phyloP scores from a whole-genome alignment of 1,284 basidiomycete species.

The Leccinum fuscescens region DNA sequence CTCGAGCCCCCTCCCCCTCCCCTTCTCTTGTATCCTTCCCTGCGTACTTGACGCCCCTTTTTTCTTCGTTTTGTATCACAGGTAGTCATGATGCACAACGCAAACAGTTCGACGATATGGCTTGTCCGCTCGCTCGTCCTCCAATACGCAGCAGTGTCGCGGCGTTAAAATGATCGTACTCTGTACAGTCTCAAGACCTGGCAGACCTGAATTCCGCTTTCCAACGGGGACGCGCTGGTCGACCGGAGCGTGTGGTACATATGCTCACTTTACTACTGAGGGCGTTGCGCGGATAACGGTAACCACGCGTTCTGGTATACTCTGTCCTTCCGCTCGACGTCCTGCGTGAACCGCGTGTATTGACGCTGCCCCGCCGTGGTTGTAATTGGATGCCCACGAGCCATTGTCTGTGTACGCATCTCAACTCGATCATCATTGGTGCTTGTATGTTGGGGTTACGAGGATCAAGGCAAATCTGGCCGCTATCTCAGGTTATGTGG shows the following conservation, averaged over 20 bases:
- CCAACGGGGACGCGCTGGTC: slow-evolving; percentile 12
- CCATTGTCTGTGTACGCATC: too few species aligned
- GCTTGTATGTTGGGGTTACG: too few species aligned
- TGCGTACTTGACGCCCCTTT: neutral
- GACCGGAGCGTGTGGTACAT: slow-evolving; percentile 33
- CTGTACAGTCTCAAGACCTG: slow-evolving; percentile 34
- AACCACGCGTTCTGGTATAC: slow-evolving; percentile 20
- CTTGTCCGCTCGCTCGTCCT: slow-evolving; percentile 39
- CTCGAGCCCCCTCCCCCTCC: too few species aligned
- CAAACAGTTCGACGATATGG: slow-evolving; percentile 35
- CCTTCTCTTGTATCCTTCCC: neutral
- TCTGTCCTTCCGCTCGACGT: too few species aligned
- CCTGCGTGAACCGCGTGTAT: too few species aligned
- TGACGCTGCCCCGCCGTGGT: too few species aligned
- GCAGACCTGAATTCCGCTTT: slow-evolving; percentile 30
- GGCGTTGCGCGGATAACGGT: slow-evolving; percentile 16
- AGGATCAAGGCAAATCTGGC: too few species aligned
- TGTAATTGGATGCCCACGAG: too few species aligned
- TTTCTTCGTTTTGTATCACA: slow-evolving; percentile 25
- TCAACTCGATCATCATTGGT: too few species aligned
- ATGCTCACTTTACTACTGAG: slow-evolving; percentile 26
- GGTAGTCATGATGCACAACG: slow-evolving; percentile 38
- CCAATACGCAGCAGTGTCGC: slow-evolving; percentile 37
- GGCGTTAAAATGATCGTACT: slow-evolving; percentile 40
- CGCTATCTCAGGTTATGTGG: too few species aligned